phyloP scores from a whole-genome alignment of 23 red algal species.

The Pyropia haitanensis region DNA sequence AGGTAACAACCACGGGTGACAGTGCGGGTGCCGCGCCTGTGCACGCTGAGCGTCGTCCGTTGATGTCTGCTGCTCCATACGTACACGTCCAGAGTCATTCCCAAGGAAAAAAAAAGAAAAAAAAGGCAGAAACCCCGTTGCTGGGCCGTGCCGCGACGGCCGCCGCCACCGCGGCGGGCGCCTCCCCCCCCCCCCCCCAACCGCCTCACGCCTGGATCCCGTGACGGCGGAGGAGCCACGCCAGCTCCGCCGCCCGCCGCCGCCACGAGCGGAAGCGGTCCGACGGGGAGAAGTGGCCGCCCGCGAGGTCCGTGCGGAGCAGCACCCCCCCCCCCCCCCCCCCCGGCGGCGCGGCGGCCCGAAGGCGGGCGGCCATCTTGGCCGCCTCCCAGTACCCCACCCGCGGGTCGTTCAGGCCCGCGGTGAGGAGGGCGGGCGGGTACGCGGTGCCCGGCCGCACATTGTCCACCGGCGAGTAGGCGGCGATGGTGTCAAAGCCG shows the following conservation, averaged over 20 bases:
- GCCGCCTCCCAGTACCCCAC: constrained; percentile 67
- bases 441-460: constrained; percentile 31
- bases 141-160: too few relatives aligned
- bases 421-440: constrained; percentile 50
- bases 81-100: too few relatives aligned
- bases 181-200: too few relatives aligned
- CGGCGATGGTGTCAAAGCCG: constrained; percentile 50
- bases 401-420: constrained; percentile 65
- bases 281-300: constrained; percentile 60
- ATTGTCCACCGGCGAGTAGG: constrained; percentile 64
- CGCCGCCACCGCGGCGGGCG: too few relatives aligned
- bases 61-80: too few relatives aligned
- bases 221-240: constrained; percentile 24
- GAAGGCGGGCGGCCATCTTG: constrained; percentile 62
- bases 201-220: too few relatives aligned
- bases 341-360: constrained; percentile 19
- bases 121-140: too few relatives aligned
- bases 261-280: constrained; percentile 35
- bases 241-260: constrained; percentile 43
- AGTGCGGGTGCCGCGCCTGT: too few relatives aligned
- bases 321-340: constrained; percentile 29
- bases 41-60: too few relatives aligned
- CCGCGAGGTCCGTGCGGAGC: constrained; percentile 46
- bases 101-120: too few relatives aligned
- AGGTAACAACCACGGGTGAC: too few relatives aligned